A percentile compares a stretch with the other conserved stretches of the same genome.
Conservation (phyloP, 768 basidiomycete species). For the Tulasnella sp. region DNA sequence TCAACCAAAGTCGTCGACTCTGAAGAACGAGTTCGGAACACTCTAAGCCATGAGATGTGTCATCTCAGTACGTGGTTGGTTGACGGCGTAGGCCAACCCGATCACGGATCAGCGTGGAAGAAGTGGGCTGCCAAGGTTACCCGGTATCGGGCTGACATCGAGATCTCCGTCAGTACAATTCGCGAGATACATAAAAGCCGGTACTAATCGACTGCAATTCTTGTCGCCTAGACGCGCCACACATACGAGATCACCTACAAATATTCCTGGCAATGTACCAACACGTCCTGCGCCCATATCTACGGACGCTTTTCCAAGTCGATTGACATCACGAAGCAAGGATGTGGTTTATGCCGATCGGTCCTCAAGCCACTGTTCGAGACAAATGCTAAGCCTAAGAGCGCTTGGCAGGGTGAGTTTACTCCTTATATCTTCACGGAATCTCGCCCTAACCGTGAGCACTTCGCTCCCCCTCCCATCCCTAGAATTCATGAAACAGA, state of each 20-base stretch:
- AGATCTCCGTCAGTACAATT: constrained; percentile 43
- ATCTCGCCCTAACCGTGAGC: not conserved
- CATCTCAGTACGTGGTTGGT: constrained; percentile 50
- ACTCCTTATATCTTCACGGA: not conserved
- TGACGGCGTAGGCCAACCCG: constrained; percentile 46
- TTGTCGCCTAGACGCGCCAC: constrained; percentile 45
- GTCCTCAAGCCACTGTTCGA: constrained; percentile 42
- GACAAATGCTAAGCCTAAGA: constrained; percentile 40
- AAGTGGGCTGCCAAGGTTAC: constrained; percentile 44
- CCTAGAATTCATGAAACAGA: constrained; percentile 40
- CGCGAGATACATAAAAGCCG: not conserved
- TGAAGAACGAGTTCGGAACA: constrained; percentile 46
- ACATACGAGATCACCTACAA: constrained; percentile 49
- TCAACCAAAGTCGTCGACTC: too few relatives aligned
- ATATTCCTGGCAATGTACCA: constrained; percentile 37
- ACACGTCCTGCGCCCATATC: constrained; percentile 43
- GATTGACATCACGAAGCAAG: constrained; percentile 44
- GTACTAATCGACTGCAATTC: not conserved
- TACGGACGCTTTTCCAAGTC: constrained; percentile 41
- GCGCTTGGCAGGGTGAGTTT: constrained; percentile 43
- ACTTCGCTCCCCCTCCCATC: not conserved
- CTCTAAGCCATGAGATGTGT: constrained; percentile 52
- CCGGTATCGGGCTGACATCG: constrained; percentile 43
- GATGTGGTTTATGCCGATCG: constrained; percentile 44
- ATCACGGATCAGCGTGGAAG: constrained; percentile 49